These are phyloP conservation scores for Entomophthora muscae DNA, from an alignment of 371 early-diverging fungal genomes.

Conservation along the genomic window DNA sequence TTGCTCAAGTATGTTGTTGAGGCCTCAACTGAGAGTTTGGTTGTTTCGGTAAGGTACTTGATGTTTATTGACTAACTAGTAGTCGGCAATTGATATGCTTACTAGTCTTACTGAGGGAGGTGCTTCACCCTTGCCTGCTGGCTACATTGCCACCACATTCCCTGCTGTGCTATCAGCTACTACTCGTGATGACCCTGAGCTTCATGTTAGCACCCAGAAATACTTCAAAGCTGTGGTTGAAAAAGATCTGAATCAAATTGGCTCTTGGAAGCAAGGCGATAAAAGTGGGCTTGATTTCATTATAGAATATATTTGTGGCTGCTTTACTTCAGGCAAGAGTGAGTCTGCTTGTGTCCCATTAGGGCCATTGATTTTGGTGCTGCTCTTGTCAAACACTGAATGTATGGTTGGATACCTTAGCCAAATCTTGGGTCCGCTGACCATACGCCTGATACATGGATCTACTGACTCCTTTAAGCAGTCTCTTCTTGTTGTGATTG, in stretches of 20 bases:
- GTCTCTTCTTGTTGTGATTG: conserved; percentile 75
- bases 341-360: background rate
- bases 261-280: conserved; percentile 23
- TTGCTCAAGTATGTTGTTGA: conserved; percentile 35
- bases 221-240: conserved; percentile 23
- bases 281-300: background rate
- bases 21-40: conserved; percentile 21
- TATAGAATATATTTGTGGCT: background rate
- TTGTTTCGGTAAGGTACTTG: conserved; percentile 28
- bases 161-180: conserved; percentile 3
- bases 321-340: background rate
- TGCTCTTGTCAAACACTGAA: conserved; percentile 2
- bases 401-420: background rate
- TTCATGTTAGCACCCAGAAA: conserved; percentile 10
- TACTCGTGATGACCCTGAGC: conserved; percentile 6
- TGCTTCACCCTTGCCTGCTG: conserved; percentile 50
- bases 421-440: background rate
- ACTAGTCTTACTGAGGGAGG: conserved; percentile 37
- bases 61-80: background rate
- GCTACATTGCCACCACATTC: conserved; percentile 26
- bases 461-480: conserved; percentile 11
- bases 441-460: background rate
- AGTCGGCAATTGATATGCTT: conserved; percentile 58
- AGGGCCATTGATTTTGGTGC: background rate
- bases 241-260: conserved; percentile 37